Percentiles rank a stretch among this genome's conserved stretches.
Evolutionary conservation across 2,329 filamentous ascomycete genomes (phyloP).

Genomic region (Mycosphaerelloides madeirae): DNA sequence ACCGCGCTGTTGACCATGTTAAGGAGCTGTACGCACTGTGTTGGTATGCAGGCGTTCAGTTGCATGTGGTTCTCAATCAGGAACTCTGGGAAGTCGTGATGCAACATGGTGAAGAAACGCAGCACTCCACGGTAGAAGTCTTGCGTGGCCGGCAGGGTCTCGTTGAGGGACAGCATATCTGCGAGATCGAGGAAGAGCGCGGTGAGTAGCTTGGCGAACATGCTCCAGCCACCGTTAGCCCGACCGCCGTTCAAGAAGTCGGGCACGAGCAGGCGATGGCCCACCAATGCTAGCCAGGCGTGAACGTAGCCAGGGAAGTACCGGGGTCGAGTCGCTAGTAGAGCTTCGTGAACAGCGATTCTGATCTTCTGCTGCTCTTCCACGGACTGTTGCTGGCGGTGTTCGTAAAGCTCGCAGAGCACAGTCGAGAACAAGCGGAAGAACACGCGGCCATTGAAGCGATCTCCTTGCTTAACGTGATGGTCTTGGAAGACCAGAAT

Average conservation of each 20-base stretch:
- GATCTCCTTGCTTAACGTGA: constrained; percentile 72
- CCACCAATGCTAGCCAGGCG: constrained; percentile 75
- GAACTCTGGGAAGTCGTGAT: constrained; percentile 94
- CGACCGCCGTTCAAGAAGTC: constrained; percentile 56
- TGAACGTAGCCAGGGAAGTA: constrained; percentile 80
- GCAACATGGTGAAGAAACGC: constrained; percentile 76
- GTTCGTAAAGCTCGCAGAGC: constrained; percentile 61
- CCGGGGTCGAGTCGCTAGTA: constrained; percentile 69
- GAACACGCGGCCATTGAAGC: constrained; percentile 83
- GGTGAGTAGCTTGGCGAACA: constrained; percentile 60
- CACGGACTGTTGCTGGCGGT: constrained; percentile 20
- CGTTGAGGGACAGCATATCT: constrained; percentile 70
- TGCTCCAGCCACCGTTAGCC: constrained; percentile 60
- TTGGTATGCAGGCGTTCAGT: constrained; percentile 75
- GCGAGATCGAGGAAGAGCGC: constrained; percentile 58
- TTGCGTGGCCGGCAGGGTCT: constrained; percentile 65
- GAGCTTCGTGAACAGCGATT: constrained; percentile 64
- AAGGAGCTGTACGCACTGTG: constrained; percentile 78
- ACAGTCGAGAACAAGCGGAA: constrained; percentile 83
- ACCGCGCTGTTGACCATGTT: constrained; percentile 83
- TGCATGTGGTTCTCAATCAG: constrained; percentile 79
- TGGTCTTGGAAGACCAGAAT: constrained; percentile 81
- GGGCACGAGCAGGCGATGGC: constrained; percentile 81
- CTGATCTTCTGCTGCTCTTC: constrained; percentile 56
- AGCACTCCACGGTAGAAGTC: constrained; percentile 80